Evolutionary conservation across 768 basidiomycete genomes (phyloP), one percentile per base, ranked within the genome.

Genomic region (Heimioporus sp.): DNA sequence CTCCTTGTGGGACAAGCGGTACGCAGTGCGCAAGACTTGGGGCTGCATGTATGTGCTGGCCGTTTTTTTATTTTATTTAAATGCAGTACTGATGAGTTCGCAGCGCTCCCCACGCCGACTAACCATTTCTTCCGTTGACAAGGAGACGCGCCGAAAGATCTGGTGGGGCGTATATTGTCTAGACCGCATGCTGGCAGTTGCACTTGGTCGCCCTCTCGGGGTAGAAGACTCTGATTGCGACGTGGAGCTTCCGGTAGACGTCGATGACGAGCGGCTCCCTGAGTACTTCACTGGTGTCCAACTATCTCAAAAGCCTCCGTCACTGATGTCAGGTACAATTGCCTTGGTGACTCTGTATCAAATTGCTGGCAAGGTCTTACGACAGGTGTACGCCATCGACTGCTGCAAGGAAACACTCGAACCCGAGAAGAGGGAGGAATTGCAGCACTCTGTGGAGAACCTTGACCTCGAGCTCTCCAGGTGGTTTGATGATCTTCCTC

Each of bases 121-220:
- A 42, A 64, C 76, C 16, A 75, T 93, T 34, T 73, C 82, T 17
- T 74, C 85, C 35, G 80, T 90, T 37, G 90, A 95, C 68, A 95
- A 92, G 69, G 91, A 95, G 70, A 90, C 90, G 0, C 82, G 92
- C 30, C 78, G 87, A 55, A 92, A 94, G 72, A 86, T 94, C 46
- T 95, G 93, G 93, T 95, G 93, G 91, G 85, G 88, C 39, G 90
- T 94, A 24, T 96, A 96, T 63, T 85, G 85, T 21, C 75, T 96
- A 45, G 93, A 90, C 68, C 85, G 92, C 45, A 93, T 94, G 90
- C 85, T 96, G 17, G 93, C 93, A 20, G 82, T 95, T 47, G 86
- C 92, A 13, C 77, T 96, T 13, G 93, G 93, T 43, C 81, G 93
- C 10, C 93, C 93, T 3, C 80, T 95, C 49, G 93, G 91, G 24